These are phyloP conservation scores for Lactarius deliciosus DNA, from an alignment of 768 basidiomycete genomes.

Conservation along the genomic window DNA sequence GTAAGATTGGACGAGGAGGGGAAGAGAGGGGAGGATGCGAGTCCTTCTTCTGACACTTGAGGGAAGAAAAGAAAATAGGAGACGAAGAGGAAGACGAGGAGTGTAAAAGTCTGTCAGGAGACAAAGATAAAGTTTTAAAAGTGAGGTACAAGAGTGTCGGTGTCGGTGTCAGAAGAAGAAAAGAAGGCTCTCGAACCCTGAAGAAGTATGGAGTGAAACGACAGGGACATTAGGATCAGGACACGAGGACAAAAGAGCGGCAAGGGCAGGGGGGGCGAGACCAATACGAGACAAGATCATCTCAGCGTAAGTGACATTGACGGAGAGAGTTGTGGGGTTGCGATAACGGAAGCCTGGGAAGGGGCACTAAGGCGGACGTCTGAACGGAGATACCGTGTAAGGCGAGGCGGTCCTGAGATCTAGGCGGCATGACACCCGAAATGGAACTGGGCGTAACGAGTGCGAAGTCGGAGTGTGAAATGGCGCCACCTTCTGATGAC, in stretches of 20 bases:
- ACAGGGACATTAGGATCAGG: background rate
- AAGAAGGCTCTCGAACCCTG: constrained; percentile 7
- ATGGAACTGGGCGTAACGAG: constrained; percentile 17
- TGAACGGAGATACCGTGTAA: constrained; percentile 24
- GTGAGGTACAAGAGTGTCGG: constrained; percentile 3
- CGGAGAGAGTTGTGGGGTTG: constrained; percentile 14
- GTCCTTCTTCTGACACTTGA: background rate
- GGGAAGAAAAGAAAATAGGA: background rate
- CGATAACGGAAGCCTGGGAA: constrained; percentile 23
- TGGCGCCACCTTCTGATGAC: constrained; percentile 27
- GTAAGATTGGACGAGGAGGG: background rate
- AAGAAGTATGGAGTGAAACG: background rate
- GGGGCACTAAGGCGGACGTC: constrained; percentile 9
- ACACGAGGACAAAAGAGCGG: constrained; percentile 14
- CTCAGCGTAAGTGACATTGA: background rate
- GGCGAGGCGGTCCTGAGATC: constrained; percentile 7
- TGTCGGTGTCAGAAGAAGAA: background rate
- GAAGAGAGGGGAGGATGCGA: background rate
- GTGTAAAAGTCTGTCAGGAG: background rate
- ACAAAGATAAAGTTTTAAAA: constrained; percentile 20
- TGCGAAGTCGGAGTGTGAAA: constrained; percentile 24
- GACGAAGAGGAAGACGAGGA: background rate
- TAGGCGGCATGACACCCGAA: constrained; percentile 17
- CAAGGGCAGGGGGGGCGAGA: background rate
- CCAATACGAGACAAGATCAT: constrained; percentile 7